Conservation (phyloP, 257 asterid genomes). For the Solanum pennellii region DNA sequence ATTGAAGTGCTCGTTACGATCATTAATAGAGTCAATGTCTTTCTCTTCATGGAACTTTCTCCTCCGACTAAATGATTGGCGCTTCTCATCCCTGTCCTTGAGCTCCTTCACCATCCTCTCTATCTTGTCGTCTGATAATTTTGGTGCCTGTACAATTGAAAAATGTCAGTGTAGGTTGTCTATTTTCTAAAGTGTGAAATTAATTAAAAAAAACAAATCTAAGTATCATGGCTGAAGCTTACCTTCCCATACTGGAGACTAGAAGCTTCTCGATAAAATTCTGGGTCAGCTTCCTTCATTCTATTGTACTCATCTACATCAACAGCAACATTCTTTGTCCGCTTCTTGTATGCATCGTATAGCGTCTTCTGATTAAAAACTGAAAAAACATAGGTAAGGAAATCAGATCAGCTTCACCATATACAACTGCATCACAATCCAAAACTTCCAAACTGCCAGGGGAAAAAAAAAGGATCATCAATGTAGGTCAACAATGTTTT, state of each 20-base stretch:
- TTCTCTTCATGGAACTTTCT: conserved; percentile 90
- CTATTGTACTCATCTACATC: conserved; percentile 66
- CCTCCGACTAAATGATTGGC: conserved; percentile 84
- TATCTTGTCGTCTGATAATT: conserved; percentile 56
- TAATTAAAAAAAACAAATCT: neutral
- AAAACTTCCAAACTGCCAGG: neutral
- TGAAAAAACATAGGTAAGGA: conserved; percentile 9
- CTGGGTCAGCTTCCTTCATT: conserved; percentile 88
- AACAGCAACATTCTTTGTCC: conserved; percentile 53
- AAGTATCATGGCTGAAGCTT: neutral
- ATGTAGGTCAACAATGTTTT: neutral
- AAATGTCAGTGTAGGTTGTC: neutral
- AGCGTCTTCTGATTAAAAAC: conserved; percentile 83
- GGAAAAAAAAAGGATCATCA: neutral
- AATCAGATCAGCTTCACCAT: neutral
- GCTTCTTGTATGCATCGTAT: conserved; percentile 81
- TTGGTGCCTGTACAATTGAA: conserved; percentile 49
- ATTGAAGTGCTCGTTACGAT: conserved; percentile 85
- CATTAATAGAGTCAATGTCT: conserved; percentile 90
- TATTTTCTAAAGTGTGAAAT: neutral
- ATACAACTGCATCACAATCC: neutral
- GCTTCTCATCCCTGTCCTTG: conserved; percentile 72
- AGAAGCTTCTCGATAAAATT: conserved; percentile 87
- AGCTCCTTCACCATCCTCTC: conserved; percentile 91
- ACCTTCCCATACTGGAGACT: conserved; percentile 98